phyloP scores from a whole-genome alignment of 495 filamentous ascomycete genomes.

The Penicilliopsis zonata region DNA sequence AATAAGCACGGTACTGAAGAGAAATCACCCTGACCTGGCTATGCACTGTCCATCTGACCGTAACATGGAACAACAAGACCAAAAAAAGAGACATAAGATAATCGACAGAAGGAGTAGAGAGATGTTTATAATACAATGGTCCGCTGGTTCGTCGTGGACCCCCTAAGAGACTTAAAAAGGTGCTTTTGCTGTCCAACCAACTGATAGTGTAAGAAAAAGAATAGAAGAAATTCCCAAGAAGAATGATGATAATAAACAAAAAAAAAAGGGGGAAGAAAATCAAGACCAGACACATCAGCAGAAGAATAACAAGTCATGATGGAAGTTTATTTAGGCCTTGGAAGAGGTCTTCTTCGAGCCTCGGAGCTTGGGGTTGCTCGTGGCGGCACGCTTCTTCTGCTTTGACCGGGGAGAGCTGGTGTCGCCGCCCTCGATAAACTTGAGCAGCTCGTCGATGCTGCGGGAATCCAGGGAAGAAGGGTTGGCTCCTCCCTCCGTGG shows the following conservation, averaged over 20 bases:
- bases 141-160: conserved; percentile 25
- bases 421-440: conserved; percentile 71
- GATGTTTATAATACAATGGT: conserved; percentile 21
- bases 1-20: background rate
- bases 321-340: conserved; percentile 11
- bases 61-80: conserved; percentile 9
- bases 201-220: conserved; percentile 4
- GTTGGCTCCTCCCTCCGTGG: conserved; percentile 19
- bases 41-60: conserved; percentile 23
- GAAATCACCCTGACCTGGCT: conserved; percentile 13
- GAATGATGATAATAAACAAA: conserved; percentile 4
- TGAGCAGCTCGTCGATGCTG: conserved; percentile 76
- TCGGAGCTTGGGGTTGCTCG: conserved; percentile 59
- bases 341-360: conserved; percentile 33
- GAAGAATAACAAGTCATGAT: background rate
- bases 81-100: conserved; percentile 9
- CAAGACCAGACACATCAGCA: background rate
- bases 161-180: too few relatives aligned
- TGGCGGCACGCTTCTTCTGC: conserved; percentile 52
- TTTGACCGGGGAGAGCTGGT: conserved; percentile 41
- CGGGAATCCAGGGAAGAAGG: conserved; percentile 47
- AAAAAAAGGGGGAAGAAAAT: background rate
- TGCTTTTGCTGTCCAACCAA: conserved; percentile 26
- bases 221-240: conserved; percentile 3
- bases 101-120: conserved; percentile 21